phyloP scores from a whole-genome alignment of 805 yeast species.

The Saccharomycopsis fodiens region DNA sequence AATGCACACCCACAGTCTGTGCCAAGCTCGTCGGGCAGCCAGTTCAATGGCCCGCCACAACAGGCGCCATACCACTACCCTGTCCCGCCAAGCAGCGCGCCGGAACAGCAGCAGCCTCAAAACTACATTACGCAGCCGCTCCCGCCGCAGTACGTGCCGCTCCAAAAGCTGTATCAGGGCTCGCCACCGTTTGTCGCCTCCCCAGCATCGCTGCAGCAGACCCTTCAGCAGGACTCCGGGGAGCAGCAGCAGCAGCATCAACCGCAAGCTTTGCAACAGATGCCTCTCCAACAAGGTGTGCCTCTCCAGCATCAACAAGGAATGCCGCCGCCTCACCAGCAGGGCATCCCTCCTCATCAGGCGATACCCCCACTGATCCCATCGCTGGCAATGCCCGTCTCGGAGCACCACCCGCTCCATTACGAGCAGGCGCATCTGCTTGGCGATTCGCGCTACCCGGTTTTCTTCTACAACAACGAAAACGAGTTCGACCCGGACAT shows the following conservation, averaged over 20 bases:
- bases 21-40: background rate
- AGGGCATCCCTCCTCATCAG: conserved; percentile 1
- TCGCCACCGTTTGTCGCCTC: background rate
- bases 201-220: background rate
- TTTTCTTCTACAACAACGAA: conserved; percentile 1
- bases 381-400: conserved; percentile 45
- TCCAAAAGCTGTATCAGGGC: background rate
- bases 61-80: background rate
- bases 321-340: background rate
- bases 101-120: background rate
- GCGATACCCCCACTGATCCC: conserved; percentile 4
- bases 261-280: conserved; percentile 1
- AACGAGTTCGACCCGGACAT: conserved; percentile 8
- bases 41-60: background rate
- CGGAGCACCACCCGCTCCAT: conserved; percentile 49
- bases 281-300: no score
- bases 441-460: background rate
- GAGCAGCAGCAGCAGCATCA: background rate
- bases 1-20: background rate
- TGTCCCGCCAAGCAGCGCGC: background rate
- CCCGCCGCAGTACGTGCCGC: background rate
- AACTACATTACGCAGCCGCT: background rate
- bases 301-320: background rate
- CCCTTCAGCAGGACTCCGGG: no score
- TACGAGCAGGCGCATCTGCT: conserved; percentile 23